Conservation (phyloP, 768 basidiomycete species). For the Pulveroboletus sp. region DNA sequence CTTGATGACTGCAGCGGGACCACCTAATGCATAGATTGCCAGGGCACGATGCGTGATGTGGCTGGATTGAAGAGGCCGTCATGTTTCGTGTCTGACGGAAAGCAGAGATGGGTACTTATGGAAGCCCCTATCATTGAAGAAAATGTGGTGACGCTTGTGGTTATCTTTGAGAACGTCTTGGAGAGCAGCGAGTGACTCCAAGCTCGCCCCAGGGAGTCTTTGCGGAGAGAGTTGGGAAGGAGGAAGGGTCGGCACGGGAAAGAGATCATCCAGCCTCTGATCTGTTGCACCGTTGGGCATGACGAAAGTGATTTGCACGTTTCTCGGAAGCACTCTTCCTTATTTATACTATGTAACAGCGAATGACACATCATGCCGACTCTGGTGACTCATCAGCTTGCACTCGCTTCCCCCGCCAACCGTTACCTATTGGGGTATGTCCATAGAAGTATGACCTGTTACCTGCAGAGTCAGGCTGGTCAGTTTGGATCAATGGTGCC, state of each 20-base stretch:
- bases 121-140: slow-evolving; percentile 41
- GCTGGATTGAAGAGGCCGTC: slow-evolving; percentile 2
- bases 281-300: slow-evolving; percentile 10
- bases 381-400: too few species aligned
- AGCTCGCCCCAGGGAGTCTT: slow-evolving; percentile 25
- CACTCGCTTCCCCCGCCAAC: too few species aligned
- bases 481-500: too few species aligned
- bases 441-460: too few species aligned
- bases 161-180: slow-evolving; percentile 43
- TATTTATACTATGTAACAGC: too few species aligned
- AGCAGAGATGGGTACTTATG: slow-evolving; percentile 44
- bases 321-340: too few species aligned
- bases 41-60: slow-evolving; percentile 30
- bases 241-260: slow-evolving; percentile 25
- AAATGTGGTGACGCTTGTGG: slow-evolving; percentile 45
- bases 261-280: slow-evolving; percentile 17
- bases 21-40: slow-evolving; percentile 27
- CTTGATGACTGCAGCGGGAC: slow-evolving; percentile 20
- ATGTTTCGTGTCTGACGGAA: too few species aligned
- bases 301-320: background rate
- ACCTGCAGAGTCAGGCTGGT: too few species aligned
- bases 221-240: slow-evolving; percentile 25
- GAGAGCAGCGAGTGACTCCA: slow-evolving; percentile 21
- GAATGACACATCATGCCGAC: too few species aligned
- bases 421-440: too few species aligned